Evolutionary conservation across 495 filamentous ascomycete species (phyloP).

Genomic region (Glutinoglossum americanum): DNA sequence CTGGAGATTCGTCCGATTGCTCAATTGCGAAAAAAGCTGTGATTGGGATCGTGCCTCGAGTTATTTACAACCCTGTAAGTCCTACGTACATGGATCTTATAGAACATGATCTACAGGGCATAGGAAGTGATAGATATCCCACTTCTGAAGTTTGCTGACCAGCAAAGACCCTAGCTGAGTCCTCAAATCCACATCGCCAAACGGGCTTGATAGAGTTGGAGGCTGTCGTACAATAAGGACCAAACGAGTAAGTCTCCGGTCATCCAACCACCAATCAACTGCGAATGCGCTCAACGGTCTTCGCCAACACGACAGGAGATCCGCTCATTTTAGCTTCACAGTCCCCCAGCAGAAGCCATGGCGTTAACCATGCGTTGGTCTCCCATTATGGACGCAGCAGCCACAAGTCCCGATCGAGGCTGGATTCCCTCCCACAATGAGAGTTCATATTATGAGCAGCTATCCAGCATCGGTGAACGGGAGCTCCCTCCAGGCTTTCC

Average conservation of each 20-base stretch:
- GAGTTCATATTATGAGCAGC: not conserved
- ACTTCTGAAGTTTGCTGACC: no score
- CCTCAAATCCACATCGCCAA: not conserved
- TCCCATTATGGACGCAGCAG: not conserved
- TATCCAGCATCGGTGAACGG: not conserved
- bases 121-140: not conserved
- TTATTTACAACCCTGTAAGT: not conserved
- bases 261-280: no score
- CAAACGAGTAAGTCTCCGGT: no score
- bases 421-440: not conserved
- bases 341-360: not conserved
- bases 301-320: not conserved
- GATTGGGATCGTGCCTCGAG: not conserved
- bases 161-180: no score
- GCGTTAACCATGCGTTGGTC: not conserved
- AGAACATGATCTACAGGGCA: not conserved
- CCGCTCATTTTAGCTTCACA: not conserved
- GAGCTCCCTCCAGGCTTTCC: not conserved
- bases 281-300: no score
- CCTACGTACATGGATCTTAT: not conserved
- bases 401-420: not conserved
- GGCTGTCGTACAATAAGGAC: no score
- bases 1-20: not conserved
- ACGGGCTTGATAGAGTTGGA: no score
- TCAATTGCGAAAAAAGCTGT: not conserved